phyloP scores from a whole-genome alignment of 805 yeast genomes.

The Groenewaldozyma tartarivorans region DNA sequence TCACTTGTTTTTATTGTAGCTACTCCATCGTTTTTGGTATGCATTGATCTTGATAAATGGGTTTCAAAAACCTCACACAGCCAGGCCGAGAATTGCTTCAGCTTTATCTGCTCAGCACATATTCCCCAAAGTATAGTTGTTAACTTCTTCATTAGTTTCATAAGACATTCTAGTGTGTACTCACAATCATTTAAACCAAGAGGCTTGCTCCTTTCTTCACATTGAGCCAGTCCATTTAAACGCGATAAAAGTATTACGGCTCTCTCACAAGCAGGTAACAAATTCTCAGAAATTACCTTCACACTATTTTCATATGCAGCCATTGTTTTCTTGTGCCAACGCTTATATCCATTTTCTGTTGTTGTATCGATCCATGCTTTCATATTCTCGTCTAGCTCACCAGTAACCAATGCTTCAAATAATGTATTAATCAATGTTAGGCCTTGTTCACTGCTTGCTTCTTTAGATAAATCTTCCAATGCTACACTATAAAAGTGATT shows the following conservation, averaged over 20 bases:
- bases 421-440: not conserved
- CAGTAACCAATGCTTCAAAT: conserved; percentile 4
- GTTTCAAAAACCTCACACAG: conserved; percentile 13
- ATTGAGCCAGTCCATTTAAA: conserved; percentile 34
- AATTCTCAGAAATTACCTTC: conserved; percentile 33
- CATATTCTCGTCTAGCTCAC: conserved; percentile 21
- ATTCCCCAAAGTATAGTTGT: conserved; percentile 10
- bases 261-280: conserved; percentile 42
- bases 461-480: not conserved
- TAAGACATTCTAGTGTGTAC: conserved; percentile 5
- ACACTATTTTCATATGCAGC: conserved; percentile 36
- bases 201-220: conserved; percentile 27
- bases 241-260: conserved; percentile 36
- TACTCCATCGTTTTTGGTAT: conserved; percentile 1
- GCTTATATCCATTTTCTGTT: conserved; percentile 46
- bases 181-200: conserved; percentile 12
- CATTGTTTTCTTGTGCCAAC: conserved; percentile 37
- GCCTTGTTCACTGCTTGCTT: not conserved
- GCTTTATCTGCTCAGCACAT: conserved; percentile 12
- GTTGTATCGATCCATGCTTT: conserved; percentile 44
- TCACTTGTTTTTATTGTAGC: conserved; percentile 11
- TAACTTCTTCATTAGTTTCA: conserved; percentile 4
- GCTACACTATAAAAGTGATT: not conserved
- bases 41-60: conserved; percentile 9
- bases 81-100: conserved; percentile 16